Evolutionary conservation across 352 stramenopile genomes (phyloP).

Genomic region (Aphanomyces stellatus): DNA sequence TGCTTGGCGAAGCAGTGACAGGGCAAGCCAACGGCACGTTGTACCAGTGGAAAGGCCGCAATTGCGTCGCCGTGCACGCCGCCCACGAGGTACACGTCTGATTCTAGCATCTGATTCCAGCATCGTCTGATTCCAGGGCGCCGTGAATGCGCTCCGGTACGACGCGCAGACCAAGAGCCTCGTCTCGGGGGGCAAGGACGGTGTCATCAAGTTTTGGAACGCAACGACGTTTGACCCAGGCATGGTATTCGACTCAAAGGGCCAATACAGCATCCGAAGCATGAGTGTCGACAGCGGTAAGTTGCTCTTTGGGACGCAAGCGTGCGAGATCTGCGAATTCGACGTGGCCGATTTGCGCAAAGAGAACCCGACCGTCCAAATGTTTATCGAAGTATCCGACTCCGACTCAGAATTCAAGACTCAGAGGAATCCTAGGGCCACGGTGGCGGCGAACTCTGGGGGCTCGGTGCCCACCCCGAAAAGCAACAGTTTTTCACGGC

Average conservation of each 20-base stretch:
- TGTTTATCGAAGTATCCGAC: constrained; percentile 20
- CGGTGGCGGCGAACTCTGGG: constrained; percentile 55
- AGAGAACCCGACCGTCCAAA: not conserved
- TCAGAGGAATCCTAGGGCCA: too few relatives aligned
- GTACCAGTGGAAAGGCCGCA: constrained; percentile 63
- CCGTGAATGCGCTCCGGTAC: constrained; percentile 26
- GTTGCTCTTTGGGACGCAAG: constrained; percentile 74
- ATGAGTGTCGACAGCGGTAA: constrained; percentile 48
- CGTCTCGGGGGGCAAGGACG: constrained; percentile 54
- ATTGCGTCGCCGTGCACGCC: constrained; percentile 42
- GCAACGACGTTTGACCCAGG: constrained; percentile 33
- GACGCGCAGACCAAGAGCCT: constrained; percentile 36
- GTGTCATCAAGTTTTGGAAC: constrained; percentile 50
- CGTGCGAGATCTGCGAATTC: constrained; percentile 82
- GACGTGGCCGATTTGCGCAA: constrained; percentile 25
- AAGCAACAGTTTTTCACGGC: constrained; percentile 64
- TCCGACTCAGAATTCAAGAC: constrained; percentile 45
- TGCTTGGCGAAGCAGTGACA: constrained; percentile 37
- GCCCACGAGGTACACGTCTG: constrained; percentile 42
- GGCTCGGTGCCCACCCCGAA: constrained; percentile 62
- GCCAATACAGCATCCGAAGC: constrained; percentile 32
- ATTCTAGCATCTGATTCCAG: not conserved
- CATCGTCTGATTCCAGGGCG: not conserved
- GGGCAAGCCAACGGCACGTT: constrained; percentile 59
- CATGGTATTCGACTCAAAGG: constrained; percentile 25